A percentile compares a stretch with the other conserved stretches of the same genome.
Conservation (phyloP, 106 monocot species). For the Allium cepa region DNA sequence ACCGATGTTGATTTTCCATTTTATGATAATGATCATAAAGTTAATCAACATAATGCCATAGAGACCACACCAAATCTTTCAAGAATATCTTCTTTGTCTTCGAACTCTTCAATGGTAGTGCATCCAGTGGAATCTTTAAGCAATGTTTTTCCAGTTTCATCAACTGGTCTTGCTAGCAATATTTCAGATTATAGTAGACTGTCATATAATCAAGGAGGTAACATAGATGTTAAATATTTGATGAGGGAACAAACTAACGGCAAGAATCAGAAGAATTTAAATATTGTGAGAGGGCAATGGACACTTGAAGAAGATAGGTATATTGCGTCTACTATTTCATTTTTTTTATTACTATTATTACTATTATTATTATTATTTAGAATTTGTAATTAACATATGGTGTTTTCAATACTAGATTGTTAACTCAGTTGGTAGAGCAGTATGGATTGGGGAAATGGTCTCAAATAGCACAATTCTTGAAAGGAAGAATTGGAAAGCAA, state of each 20-base stretch:
- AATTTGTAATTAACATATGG: no score
- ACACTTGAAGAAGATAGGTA: constrained; percentile 73
- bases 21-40: constrained; percentile 3
- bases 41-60: background rate
- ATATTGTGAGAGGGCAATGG: constrained; percentile 68
- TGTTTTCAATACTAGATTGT: constrained; percentile 17
- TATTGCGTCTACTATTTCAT: background rate
- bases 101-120: constrained; percentile 2
- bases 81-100: constrained; percentile 3
- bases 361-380: no score
- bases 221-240: background rate
- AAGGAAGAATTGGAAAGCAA: constrained; percentile 75
- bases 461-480: constrained; percentile 46
- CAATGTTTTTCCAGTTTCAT: background rate
- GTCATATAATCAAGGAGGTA: background rate
- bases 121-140: constrained; percentile 11
- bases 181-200: background rate
- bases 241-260: background rate
- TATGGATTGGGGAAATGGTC: constrained; percentile 81
- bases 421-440: constrained; percentile 49
- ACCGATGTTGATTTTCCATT: background rate
- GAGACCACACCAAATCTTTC: background rate
- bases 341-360: no score
- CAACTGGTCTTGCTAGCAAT: no score
- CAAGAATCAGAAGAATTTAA: constrained; percentile 24